phyloP scores from a whole-genome alignment of 1,284 basidiomycete genomes.

The Trichosporon ovoides region DNA sequence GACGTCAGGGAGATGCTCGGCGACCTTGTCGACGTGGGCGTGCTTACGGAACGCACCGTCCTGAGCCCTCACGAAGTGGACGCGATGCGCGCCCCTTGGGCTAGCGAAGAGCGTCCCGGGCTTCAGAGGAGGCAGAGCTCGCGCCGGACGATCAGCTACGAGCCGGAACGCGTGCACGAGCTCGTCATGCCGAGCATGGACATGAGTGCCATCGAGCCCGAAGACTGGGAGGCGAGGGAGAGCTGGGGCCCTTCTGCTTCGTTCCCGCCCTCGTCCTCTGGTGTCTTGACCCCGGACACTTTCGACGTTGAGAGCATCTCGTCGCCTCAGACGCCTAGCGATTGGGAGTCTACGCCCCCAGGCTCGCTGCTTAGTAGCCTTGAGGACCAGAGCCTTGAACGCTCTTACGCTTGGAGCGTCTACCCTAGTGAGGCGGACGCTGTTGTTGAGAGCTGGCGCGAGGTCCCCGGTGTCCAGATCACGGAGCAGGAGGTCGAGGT shows the following conservation, averaged over 20 bases:
- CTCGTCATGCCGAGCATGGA: constrained; percentile 38
- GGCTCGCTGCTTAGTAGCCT: not conserved
- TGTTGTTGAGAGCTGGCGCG: constrained; percentile 3
- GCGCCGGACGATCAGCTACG: not conserved
- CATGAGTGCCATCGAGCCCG: constrained; percentile 6
- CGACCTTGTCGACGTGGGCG: constrained; percentile 29
- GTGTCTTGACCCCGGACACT: not conserved
- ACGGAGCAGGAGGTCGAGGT: not conserved
- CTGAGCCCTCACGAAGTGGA: not conserved
- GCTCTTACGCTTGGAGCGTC: not conserved
- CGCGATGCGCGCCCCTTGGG: constrained; percentile 8
- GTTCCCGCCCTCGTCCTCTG: not conserved
- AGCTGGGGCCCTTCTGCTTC: not conserved
- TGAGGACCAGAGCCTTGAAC: not conserved
- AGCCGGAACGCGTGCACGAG: not conserved
- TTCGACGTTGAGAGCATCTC: not conserved
- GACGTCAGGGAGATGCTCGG: constrained; percentile 34
- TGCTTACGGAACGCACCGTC: constrained; percentile 11
- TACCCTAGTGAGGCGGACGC: not conserved
- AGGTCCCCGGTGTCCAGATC: not conserved
- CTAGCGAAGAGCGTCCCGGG: not conserved
- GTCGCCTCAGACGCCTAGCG: not conserved
- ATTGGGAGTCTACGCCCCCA: not conserved
- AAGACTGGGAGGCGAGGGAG: not conserved
- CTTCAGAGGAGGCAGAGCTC: not conserved